Evolutionary conservation across 2,329 filamentous ascomycete genomes (phyloP).

Genomic region (Tolypocladium nubicola): DNA sequence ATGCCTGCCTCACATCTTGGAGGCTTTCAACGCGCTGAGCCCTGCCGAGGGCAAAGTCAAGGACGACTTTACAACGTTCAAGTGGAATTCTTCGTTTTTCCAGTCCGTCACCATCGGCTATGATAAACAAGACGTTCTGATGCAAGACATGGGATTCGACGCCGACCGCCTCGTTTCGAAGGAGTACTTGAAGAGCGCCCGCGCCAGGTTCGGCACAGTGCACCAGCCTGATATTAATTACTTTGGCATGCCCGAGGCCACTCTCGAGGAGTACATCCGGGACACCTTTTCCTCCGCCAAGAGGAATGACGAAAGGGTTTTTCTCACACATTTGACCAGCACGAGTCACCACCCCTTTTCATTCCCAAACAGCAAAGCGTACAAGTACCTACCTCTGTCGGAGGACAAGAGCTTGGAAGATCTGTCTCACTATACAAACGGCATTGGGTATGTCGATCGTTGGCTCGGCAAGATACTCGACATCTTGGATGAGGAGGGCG

Average conservation of each 20-base stretch:
- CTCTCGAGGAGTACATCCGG: constrained; percentile 18
- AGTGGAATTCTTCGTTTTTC: constrained; percentile 21
- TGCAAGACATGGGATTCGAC: constrained; percentile 18
- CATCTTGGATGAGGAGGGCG: constrained; percentile 17
- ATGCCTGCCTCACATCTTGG: background rate
- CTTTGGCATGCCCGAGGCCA: constrained; percentile 20
- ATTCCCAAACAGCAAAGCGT: constrained; percentile 12
- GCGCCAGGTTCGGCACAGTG: constrained; percentile 16
- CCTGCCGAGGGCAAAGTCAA: no score
- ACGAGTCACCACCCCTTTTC: constrained; percentile 23
- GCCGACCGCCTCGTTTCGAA: constrained; percentile 12
- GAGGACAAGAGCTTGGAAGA: constrained; percentile 12
- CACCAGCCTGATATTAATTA: constrained; percentile 21
- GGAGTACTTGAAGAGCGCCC: constrained; percentile 17
- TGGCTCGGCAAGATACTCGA: constrained; percentile 22
- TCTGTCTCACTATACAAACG: constrained; percentile 22
- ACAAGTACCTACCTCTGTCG: constrained; percentile 15
- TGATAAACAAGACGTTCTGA: constrained; percentile 20
- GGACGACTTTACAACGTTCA: constrained; percentile 11
- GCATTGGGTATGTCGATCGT: constrained; percentile 18
- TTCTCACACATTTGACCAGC: constrained; percentile 23
- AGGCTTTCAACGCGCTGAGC: background rate
- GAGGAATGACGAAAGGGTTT: constrained; percentile 19
- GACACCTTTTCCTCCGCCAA: constrained; percentile 18
- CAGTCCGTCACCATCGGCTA: constrained; percentile 21